Evolutionary conservation across 2,329 filamentous ascomycete genomes (phyloP).

Genomic region (Colletotrichum cuscutae): DNA sequence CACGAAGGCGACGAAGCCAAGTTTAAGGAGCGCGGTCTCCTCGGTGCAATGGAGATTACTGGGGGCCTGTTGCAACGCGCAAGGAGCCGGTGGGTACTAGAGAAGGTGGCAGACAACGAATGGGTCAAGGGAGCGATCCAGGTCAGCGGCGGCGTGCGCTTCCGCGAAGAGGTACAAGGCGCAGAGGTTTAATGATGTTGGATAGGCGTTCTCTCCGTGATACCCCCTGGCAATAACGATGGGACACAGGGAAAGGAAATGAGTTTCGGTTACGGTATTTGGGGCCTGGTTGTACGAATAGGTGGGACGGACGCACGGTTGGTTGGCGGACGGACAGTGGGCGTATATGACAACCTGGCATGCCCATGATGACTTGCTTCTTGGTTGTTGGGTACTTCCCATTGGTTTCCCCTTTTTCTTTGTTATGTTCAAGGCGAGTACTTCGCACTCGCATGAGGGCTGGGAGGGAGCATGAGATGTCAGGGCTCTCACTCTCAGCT

Average conservation of each 20-base stretch:
- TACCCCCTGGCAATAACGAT: conserved; percentile 17
- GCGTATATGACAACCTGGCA: not conserved
- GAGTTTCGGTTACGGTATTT: conserved; percentile 5
- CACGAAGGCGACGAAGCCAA: conserved; percentile 76
- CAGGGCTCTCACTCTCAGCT: not conserved
- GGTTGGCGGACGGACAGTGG: not conserved
- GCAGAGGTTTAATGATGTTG: conserved; percentile 56
- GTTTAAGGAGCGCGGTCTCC: conserved; percentile 72
- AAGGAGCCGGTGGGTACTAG: conserved; percentile 79
- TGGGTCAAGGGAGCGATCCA: conserved; percentile 83
- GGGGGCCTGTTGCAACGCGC: conserved; percentile 87
- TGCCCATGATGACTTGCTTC: not conserved
- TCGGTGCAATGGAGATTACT: conserved; percentile 82
- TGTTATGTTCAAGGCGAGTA: conserved; percentile 27
- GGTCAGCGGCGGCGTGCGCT: conserved; percentile 70
- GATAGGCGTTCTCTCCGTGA: conserved; percentile 9
- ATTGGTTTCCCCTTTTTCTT: conserved; percentile 31
- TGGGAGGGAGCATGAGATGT: not conserved
- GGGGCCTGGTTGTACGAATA: conserved; percentile 25
- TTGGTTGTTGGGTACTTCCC: conserved; percentile 9
- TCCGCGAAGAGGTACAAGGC: conserved; percentile 68
- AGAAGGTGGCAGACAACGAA: conserved; percentile 75
- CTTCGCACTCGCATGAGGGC: conserved; percentile 14
- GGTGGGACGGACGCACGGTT: conserved; percentile 3
- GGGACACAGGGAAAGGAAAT: conserved; percentile 3